Conservation (phyloP, 1,284 basidiomycete species). For the Pyrrhoderma noxium region DNA sequence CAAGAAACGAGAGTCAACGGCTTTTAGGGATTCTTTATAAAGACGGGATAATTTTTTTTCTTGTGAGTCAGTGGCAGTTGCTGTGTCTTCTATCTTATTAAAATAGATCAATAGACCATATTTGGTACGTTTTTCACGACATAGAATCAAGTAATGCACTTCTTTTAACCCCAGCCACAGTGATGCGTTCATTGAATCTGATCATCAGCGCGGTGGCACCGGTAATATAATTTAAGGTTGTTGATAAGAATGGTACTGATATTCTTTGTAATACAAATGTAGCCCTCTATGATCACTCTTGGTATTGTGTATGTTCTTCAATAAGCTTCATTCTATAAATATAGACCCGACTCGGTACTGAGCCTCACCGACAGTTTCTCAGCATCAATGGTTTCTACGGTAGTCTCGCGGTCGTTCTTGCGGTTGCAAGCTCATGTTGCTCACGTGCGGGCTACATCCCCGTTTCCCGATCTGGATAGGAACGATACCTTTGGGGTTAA, state of each 20-base stretch:
- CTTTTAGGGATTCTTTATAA: conserved; percentile 9
- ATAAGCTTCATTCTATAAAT: background rate
- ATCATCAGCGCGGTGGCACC: conserved; percentile 11
- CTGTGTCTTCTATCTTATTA: background rate
- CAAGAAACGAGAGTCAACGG: background rate
- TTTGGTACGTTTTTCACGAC: conserved; percentile 10
- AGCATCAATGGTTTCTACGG: conserved; percentile 12
- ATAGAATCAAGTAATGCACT: too few relatives aligned
- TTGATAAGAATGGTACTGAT: background rate
- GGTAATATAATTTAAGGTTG: background rate
- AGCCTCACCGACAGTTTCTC: conserved; percentile 2
- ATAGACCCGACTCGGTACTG: too few relatives aligned
- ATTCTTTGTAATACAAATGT: background rate
- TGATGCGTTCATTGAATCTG: conserved; percentile 12
- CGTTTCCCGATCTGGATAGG: background rate
- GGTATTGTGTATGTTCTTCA: conserved; percentile 11
- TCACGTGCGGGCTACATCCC: background rate
- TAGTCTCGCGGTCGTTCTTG: conserved; percentile 11
- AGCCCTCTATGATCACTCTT: conserved; percentile 12
- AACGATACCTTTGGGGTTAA: background rate
- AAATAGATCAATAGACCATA: conserved; percentile 1
- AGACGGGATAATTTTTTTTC: conserved; percentile 13
- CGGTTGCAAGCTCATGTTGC: conserved; percentile 2
- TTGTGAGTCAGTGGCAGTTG: conserved; percentile 3
- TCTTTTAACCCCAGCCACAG: too few relatives aligned